These are phyloP conservation scores for Acer negundo DNA, from an alignment of 345 rosid genomes.

Conservation along the genomic window DNA sequence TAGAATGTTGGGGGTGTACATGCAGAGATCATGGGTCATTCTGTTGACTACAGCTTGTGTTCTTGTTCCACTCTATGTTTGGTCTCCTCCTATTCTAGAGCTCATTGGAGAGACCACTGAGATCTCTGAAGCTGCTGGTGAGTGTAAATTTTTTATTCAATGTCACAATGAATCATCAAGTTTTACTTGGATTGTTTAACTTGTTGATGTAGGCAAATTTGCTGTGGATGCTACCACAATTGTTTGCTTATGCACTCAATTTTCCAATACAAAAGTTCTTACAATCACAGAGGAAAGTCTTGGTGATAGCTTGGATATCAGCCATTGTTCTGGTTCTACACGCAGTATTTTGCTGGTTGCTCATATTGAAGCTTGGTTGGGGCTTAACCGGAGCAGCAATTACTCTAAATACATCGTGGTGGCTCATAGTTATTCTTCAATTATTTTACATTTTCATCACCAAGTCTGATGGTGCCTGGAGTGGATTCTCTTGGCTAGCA, in stretches of 20 bases:
- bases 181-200: too few relatives aligned
- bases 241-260: slow-evolving; percentile 83
- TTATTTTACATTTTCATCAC: slow-evolving; percentile 79
- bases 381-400: slow-evolving; percentile 89
- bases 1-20: slow-evolving; percentile 82
- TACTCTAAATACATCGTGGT: slow-evolving; percentile 81
- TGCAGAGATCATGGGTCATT: slow-evolving; percentile 98
- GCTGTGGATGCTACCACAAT: slow-evolving; percentile 88
- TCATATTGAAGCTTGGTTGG: slow-evolving; percentile 73
- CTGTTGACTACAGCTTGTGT: slow-evolving; percentile 61
- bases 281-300: slow-evolving; percentile 83
- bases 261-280: slow-evolving; percentile 90
- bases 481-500: slow-evolving; percentile 86
- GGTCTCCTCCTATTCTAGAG: slow-evolving; percentile 82
- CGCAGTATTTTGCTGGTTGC: slow-evolving; percentile 69
- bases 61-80: slow-evolving; percentile 70
- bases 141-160: slow-evolving; percentile 9
- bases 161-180: too few relatives aligned
- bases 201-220: slow-evolving; percentile 58
- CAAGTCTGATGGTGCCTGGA: slow-evolving; percentile 92
- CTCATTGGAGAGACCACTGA: slow-evolving; percentile 68
- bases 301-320: slow-evolving; percentile 80
- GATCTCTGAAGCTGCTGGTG: slow-evolving; percentile 88
- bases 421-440: slow-evolving; percentile 71
- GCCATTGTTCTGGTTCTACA: slow-evolving; percentile 64